phyloP scores from a whole-genome alignment of 306 rosid species.

The Gleditsia sinensis region DNA sequence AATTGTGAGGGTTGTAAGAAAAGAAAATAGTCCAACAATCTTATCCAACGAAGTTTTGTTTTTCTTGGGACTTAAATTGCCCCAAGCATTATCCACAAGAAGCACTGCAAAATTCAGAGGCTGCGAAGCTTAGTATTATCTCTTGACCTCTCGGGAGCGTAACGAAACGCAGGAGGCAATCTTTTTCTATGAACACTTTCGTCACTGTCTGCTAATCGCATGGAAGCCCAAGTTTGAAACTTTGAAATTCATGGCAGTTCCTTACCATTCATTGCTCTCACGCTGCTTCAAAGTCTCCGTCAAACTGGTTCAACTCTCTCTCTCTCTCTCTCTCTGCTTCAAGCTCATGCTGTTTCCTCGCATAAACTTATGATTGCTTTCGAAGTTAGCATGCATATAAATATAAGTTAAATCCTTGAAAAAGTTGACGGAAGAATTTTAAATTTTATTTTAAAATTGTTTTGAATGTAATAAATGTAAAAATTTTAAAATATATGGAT shows the following conservation, averaged over 20 bases:
- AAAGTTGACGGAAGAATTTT: no score
- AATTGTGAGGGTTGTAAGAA: neutral
- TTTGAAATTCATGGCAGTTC: neutral
- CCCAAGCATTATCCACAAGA: neutral
- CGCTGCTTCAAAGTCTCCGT: neutral
- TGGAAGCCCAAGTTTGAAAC: neutral
- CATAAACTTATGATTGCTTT: no score
- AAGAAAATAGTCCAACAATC: neutral
- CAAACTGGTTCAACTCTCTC: constrained; percentile 16
- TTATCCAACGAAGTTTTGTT: neutral
- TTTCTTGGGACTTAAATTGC: neutral
- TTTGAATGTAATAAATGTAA: no score
- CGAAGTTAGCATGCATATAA: no score
- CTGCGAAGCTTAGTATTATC: neutral
- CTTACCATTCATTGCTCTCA: neutral
- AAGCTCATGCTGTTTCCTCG: no score
- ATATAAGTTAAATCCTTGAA: no score
- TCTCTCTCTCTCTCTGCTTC: neutral
- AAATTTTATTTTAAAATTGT: no score
- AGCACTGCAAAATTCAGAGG: neutral
- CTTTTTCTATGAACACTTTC: neutral
- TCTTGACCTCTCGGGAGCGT: neutral
- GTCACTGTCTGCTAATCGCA: neutral
- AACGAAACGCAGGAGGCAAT: neutral
- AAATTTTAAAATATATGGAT: no score